These are phyloP conservation scores for Eleusine indica DNA, from an alignment of 176 grass and related monocot genomes.

Conservation along the genomic window DNA sequence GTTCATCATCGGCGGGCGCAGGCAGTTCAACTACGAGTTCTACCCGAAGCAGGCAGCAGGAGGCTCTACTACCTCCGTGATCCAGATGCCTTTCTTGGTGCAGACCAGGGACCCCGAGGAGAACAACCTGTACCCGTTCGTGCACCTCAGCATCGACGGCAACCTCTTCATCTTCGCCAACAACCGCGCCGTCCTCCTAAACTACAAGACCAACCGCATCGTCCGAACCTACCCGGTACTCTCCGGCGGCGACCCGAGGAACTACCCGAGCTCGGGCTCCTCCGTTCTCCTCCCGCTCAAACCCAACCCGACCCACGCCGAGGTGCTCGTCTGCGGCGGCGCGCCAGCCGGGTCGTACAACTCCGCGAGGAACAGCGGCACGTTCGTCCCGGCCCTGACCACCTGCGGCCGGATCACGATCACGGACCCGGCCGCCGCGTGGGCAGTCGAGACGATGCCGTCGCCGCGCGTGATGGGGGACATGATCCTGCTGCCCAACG, in stretches of 20 bases:
- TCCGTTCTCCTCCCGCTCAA: slow-evolving; percentile 73
- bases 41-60: slow-evolving; percentile 47
- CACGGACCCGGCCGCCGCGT: slow-evolving; percentile 60
- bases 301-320: slow-evolving; percentile 58
- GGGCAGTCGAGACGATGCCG: slow-evolving; percentile 78
- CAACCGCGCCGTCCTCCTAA: slow-evolving; percentile 66
- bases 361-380: slow-evolving; percentile 39
- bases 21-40: slow-evolving; percentile 82
- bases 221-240: slow-evolving; percentile 58
- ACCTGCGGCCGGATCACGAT: slow-evolving; percentile 86
- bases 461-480: slow-evolving; percentile 84
- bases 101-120: slow-evolving; percentile 62
- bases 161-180: slow-evolving; percentile 90
- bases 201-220: slow-evolving; percentile 68
- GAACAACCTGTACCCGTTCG: slow-evolving; percentile 90
- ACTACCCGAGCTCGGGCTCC: slow-evolving; percentile 84
- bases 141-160: slow-evolving; percentile 79
- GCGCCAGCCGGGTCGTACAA: slow-evolving; percentile 63
- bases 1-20: slow-evolving; percentile 67
- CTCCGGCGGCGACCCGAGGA: slow-evolving; percentile 64
- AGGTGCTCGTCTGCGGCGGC: slow-evolving; percentile 84
- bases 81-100: slow-evolving; percentile 47
- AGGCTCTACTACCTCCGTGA: background rate
- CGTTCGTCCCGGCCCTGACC: slow-evolving; percentile 37
- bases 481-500: slow-evolving; percentile 76